These are phyloP conservation scores for Sporothrix protearum DNA, from an alignment of 2,329 filamentous ascomycete species.

Conservation along the genomic window DNA sequence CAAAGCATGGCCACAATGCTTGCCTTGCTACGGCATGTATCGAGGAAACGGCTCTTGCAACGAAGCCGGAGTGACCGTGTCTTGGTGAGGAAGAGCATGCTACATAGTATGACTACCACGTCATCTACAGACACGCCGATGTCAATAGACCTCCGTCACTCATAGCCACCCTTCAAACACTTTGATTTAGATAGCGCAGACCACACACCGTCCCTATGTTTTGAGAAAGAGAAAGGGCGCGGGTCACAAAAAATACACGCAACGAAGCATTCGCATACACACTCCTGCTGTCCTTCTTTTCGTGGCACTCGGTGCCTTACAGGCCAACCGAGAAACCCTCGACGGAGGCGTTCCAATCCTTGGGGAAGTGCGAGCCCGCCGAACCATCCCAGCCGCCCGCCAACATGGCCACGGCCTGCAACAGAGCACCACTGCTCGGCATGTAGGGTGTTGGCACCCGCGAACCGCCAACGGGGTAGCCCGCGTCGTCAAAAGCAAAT, in stretches of 20 bases:
- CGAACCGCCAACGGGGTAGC: slow-evolving; percentile 51
- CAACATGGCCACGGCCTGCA: slow-evolving; percentile 55
- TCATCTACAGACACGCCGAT: background rate
- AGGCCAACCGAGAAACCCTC: slow-evolving; percentile 47
- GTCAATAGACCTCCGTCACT: background rate
- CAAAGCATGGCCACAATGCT: background rate
- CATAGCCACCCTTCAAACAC: background rate
- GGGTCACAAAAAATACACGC: slow-evolving; percentile 8
- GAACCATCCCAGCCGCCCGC: slow-evolving; percentile 53
- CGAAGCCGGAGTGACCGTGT: background rate
- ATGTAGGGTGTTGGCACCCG: slow-evolving; percentile 58
- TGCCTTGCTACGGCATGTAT: background rate
- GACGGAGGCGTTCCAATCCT: slow-evolving; percentile 45
- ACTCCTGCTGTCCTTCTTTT: background rate
- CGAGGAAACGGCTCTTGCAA: background rate
- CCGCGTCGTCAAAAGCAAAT: slow-evolving; percentile 55
- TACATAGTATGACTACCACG: too few species aligned
- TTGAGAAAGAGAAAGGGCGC: slow-evolving; percentile 10
- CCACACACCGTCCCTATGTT: slow-evolving; percentile 15
- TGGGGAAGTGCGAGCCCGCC: slow-evolving; percentile 46
- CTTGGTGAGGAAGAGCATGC: background rate
- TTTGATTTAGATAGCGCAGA: slow-evolving; percentile 18
- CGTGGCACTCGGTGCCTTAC: slow-evolving; percentile 23
- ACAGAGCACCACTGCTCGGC: slow-evolving; percentile 47
- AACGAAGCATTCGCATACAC: background rate